Conservation (phyloP, 2,329 filamentous ascomycete species). For the Sporothrix brunneoviolacea region DNA sequence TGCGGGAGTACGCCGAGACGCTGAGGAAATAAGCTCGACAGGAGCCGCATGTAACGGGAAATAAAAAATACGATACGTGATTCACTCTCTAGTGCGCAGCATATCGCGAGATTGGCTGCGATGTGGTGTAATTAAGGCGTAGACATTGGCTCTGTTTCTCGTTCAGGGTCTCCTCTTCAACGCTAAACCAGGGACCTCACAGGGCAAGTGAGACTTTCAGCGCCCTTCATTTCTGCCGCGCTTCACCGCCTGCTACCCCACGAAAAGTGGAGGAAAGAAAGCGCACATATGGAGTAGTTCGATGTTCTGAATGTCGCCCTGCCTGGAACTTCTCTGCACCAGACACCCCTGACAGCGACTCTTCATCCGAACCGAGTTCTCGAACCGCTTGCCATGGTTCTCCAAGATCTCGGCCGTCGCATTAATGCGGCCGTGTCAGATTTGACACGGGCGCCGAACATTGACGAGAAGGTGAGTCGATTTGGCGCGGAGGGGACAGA, state of each 20-base stretch:
- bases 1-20: slow-evolving; percentile 47
- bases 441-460: slow-evolving; percentile 82
- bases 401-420: slow-evolving; percentile 96
- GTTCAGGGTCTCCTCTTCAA: no score
- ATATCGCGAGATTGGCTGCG: no score
- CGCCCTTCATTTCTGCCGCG: no score
- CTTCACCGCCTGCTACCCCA: slow-evolving; percentile 12
- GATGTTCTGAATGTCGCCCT: slow-evolving; percentile 1
- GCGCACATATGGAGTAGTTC: slow-evolving; percentile 2
- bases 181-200: not conserved
- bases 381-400: slow-evolving; percentile 62
- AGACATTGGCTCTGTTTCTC: no score
- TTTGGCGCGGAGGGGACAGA: not conserved
- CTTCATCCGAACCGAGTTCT: not conserved
- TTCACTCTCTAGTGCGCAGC: no score
- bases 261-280: slow-evolving; percentile 15
- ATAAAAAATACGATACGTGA: not conserved
- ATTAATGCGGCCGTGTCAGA: slow-evolving; percentile 96
- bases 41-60: not conserved
- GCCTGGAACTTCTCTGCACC: not conserved
- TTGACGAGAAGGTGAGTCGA: slow-evolving; percentile 81
- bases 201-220: no score
- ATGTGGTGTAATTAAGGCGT: no score
- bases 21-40: slow-evolving; percentile 20
- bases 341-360: not conserved